A percentile compares a stretch with the other conserved stretches of the same genome.
These are phyloP conservation scores for Nicotiana tomentosiformis DNA, from an alignment of 257 asterid species.

Conservation along the genomic window DNA sequence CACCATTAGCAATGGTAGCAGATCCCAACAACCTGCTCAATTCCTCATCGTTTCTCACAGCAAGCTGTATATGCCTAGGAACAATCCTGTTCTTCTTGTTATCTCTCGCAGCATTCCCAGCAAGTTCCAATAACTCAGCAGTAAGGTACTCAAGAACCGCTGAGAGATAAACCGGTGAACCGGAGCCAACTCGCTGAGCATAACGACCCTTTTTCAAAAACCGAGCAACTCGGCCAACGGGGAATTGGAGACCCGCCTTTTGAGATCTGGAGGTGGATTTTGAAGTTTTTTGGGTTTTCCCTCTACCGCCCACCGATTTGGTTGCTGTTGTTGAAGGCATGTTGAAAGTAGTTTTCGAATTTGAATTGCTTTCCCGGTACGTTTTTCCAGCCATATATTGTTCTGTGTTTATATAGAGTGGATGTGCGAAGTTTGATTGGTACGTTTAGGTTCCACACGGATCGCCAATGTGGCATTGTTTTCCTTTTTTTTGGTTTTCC, in stretches of 20 bases:
- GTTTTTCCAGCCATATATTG: not conserved
- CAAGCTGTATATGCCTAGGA: constrained; percentile 65
- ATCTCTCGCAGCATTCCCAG: constrained; percentile 67
- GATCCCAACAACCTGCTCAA: constrained; percentile 52
- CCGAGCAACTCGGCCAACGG: constrained; percentile 64
- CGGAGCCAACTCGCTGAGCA: constrained; percentile 65
- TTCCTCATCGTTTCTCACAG: constrained; percentile 68
- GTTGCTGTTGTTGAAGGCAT: constrained; percentile 29
- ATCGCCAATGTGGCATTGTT: constrained; percentile 36
- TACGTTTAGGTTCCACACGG: not conserved
- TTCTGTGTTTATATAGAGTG: constrained; percentile 3
- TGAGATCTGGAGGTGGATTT: constrained; percentile 40
- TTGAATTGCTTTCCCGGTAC: not conserved
- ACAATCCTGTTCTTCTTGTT: constrained; percentile 62
- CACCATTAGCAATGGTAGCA: constrained; percentile 56
- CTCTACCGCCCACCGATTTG: constrained; percentile 38
- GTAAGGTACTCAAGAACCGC: constrained; percentile 67
- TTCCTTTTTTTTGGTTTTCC: not conserved
- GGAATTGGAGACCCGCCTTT: constrained; percentile 63
- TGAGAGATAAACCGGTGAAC: constrained; percentile 64
- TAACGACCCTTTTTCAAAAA: constrained; percentile 55
- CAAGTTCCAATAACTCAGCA: constrained; percentile 67
- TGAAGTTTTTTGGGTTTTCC: constrained; percentile 21
- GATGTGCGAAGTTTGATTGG: constrained; percentile 5
- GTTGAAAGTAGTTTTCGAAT: not conserved